These are phyloP conservation scores for Erythrophleum ivorense DNA, from an alignment of 331 rosid species.

Conservation along the genomic window DNA sequence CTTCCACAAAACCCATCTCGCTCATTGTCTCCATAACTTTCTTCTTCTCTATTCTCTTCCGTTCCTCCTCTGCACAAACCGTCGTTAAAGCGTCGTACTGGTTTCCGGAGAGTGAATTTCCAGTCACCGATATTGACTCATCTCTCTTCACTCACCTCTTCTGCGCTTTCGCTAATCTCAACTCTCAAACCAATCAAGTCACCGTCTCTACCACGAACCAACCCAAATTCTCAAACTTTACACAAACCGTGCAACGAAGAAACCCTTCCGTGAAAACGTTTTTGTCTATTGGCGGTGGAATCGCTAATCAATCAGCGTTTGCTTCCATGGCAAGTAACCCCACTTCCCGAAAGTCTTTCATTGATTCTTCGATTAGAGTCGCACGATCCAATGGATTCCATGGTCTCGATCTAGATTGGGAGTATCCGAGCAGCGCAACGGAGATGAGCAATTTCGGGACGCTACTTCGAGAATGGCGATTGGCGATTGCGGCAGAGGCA, in stretches of 20 bases:
- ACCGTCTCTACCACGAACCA: not conserved
- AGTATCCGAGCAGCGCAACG: slow-evolving; percentile 1
- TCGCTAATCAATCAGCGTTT: not conserved
- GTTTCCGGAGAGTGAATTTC: slow-evolving; percentile 2
- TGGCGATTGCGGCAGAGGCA: slow-evolving; percentile 22
- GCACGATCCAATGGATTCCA: slow-evolving; percentile 32
- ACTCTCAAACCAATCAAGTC: not conserved
- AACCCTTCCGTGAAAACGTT: slow-evolving; percentile 19
- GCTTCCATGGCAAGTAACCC: slow-evolving; percentile 23
- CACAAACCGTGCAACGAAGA: not conserved
- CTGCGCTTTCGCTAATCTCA: not conserved
- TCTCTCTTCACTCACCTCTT: not conserved
- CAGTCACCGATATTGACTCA: not conserved
- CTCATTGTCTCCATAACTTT: too few species aligned
- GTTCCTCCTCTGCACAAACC: not conserved
- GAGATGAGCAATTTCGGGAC: slow-evolving; percentile 25
- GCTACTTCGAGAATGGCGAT: slow-evolving; percentile 38
- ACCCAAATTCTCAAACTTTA: not conserved
- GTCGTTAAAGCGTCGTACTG: slow-evolving; percentile 35
- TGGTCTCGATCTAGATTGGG: slow-evolving; percentile 47
- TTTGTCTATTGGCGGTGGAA: slow-evolving; percentile 44
- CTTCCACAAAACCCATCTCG: too few species aligned
- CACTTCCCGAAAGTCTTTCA: slow-evolving; percentile 30
- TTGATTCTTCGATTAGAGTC: slow-evolving; percentile 34
- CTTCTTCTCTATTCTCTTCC: too few species aligned